These are phyloP conservation scores for Aspergillus pseudoterreus DNA, from an alignment of 2,329 filamentous ascomycete genomes.

Conservation along the genomic window DNA sequence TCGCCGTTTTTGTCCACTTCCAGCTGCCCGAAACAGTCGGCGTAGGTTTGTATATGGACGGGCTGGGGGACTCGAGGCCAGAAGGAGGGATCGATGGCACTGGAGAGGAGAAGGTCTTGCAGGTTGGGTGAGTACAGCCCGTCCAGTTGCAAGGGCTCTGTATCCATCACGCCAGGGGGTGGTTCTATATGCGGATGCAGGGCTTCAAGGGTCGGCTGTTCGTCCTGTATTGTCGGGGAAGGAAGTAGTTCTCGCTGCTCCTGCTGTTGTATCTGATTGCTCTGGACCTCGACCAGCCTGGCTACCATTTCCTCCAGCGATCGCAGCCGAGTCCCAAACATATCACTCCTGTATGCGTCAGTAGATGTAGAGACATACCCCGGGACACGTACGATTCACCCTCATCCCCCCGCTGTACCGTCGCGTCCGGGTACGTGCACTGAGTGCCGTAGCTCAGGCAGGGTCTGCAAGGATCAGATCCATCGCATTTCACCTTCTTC, in stretches of 20 bases:
- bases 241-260: neutral
- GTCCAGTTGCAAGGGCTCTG: neutral
- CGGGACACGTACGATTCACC: neutral
- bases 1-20: neutral
- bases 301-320: neutral
- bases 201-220: neutral
- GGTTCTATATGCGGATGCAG: neutral
- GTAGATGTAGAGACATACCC: neutral
- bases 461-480: neutral
- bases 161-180: neutral
- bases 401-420: neutral
- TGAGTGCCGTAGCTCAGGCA: neutral
- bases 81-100: neutral
- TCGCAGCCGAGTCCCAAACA: neutral
- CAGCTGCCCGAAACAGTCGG: neutral
- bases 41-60: neutral
- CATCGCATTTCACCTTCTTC: conserved; percentile 1
- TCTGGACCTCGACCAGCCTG: neutral
- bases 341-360: neutral
- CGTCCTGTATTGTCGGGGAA: neutral
- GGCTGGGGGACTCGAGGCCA: neutral
- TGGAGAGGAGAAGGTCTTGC: neutral
- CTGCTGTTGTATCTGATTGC: neutral
- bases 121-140: neutral
- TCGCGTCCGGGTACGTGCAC: neutral